Evolutionary conservation across 1,284 basidiomycete species (phyloP).

Genomic region (Porodaedalea pini): DNA sequence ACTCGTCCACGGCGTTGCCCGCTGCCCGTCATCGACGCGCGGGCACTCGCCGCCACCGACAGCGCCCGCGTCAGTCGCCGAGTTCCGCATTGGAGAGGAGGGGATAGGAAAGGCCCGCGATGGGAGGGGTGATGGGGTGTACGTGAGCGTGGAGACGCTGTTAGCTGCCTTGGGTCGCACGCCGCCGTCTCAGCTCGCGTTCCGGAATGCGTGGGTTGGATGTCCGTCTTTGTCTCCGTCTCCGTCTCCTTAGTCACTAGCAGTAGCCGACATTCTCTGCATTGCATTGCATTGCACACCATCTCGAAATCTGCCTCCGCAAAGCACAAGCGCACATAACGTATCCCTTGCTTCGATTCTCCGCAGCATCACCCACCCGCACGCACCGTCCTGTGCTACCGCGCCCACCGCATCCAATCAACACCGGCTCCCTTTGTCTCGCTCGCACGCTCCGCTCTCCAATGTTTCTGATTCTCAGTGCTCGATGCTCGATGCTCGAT

Average conservation of each 20-base stretch:
- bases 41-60: constrained; percentile 1
- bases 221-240: constrained; percentile 1
- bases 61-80: background rate
- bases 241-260: background rate
- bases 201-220: background rate
- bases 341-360: background rate
- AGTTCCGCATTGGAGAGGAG: background rate
- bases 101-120: background rate
- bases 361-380: background rate
- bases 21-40: background rate
- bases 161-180: constrained; percentile 1
- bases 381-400: background rate
- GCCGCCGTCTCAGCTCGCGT: constrained; percentile 11
- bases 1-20: background rate
- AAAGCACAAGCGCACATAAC: background rate
- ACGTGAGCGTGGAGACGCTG: background rate
- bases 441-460: background rate
- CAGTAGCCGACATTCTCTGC: too few species aligned
- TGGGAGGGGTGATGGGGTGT: background rate
- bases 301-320: too few species aligned
- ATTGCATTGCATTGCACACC: too few species aligned
- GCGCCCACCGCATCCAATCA: background rate
- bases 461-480: background rate
- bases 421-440: background rate
- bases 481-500: background rate